Evolutionary conservation across 2,329 filamentous ascomycete species (phyloP).

Genomic region (Xenoacremonium recifei): DNA sequence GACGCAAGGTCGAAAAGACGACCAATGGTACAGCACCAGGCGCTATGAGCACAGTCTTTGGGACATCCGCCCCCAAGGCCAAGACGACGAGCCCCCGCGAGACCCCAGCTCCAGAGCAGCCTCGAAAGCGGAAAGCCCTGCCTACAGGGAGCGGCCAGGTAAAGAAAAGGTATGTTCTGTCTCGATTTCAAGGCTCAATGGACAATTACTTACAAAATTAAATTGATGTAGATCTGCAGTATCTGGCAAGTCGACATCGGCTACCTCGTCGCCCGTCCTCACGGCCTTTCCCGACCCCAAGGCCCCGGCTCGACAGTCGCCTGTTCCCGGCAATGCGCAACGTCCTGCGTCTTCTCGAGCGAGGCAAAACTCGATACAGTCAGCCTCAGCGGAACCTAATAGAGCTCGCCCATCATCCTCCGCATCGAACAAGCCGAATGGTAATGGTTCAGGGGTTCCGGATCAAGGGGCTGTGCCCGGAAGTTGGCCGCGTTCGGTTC

Average conservation of each 20-base stretch:
- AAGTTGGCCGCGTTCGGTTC: constrained; percentile 27
- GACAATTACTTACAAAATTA: too few species aligned
- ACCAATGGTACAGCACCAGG: constrained; percentile 50
- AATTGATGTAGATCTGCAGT: too few species aligned
- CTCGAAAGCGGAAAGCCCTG: constrained; percentile 70
- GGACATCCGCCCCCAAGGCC: constrained; percentile 50
- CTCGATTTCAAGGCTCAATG: too few species aligned
- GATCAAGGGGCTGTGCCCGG: constrained; percentile 34
- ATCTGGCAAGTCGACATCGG: constrained; percentile 63
- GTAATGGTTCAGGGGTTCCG: constrained; percentile 37
- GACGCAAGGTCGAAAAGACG: constrained; percentile 77
- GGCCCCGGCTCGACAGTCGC: constrained; percentile 53
- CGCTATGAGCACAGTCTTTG: constrained; percentile 60
- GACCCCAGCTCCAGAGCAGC: constrained; percentile 65
- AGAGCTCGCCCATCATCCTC: constrained; percentile 58
- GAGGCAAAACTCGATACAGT: constrained; percentile 68
- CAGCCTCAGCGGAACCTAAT: constrained; percentile 50
- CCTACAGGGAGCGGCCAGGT: constrained; percentile 64
- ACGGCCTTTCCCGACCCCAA: constrained; percentile 64
- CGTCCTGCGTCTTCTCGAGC: constrained; percentile 69
- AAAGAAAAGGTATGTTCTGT: constrained; percentile 72
- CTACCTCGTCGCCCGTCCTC: constrained; percentile 74
- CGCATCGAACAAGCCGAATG: constrained; percentile 54
- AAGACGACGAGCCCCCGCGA: constrained; percentile 65
- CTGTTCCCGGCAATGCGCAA: constrained; percentile 54